Base-by-base conservation (phyloP, 345 rosid species). In the Salix udensis region DNA sequence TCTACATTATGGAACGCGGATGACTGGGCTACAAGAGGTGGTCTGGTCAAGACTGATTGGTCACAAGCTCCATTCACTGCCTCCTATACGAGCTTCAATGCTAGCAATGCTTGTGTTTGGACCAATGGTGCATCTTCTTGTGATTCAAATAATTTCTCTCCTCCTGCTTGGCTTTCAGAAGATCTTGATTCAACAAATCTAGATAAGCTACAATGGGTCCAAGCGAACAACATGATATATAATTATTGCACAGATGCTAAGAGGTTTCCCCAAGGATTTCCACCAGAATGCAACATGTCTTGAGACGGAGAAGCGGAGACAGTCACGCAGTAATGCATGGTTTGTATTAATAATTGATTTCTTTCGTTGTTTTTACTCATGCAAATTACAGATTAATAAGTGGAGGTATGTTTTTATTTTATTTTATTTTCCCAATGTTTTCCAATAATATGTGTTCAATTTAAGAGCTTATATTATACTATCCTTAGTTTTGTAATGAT, bases 1-100 rank as follows among this genome's bases (percentile, higher is more conserved):
- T 72, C 75, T 18, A 72, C 67, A 30, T 65, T 72, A 9, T 72
- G 75, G 75, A 72, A 72, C 37, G 75, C 75, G 0, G 75, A 72
- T 58, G 66, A 72, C 42, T 72, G 75, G 75, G 75, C 75, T 28
- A 72, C 75, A 37, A 53, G 75, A 60, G 75, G 75, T 58, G 75
- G 75, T 10, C 5, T 55, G 0, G 62, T 55, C 26, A 55, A 55
- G 62, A 55, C 62, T 55, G 62, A 55, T 55, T 55, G 62, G 62
- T 55, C 62, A 55, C 28, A 55, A 3, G 62, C 62, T 9, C 62
- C 62, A 3, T 55, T 55, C 13, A 55, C 62, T 0, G 62, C 62
- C 62, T 55, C 62, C 26, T 55, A 55, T 1, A 23, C 13, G 62
- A 55, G n/a, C 62, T 55, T 55, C 62, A 55, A 3, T n/a, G 62